Evolutionary conservation across 139 green algal species (phyloP).

Genomic region (Closterium sp.): DNA sequence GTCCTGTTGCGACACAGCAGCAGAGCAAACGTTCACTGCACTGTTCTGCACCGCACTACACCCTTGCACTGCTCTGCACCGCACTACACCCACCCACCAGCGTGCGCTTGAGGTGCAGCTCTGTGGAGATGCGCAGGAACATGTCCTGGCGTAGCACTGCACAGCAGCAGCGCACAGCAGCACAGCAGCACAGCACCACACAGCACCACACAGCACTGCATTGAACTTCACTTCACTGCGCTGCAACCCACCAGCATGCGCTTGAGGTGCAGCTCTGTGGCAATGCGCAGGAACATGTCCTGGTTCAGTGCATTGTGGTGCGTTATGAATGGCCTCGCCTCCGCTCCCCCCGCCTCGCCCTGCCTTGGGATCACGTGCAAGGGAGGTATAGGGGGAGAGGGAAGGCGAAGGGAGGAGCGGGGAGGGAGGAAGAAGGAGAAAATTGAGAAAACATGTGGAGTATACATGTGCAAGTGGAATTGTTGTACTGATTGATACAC

Average conservation of each 20-base stretch:
- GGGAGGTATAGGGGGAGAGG: neutral
- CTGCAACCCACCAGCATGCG: conserved; percentile 69
- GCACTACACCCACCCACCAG: too few species aligned
- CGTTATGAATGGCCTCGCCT: conserved; percentile 93
- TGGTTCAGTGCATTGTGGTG: conserved; percentile 89
- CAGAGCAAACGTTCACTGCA: too few species aligned
- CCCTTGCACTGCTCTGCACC: too few species aligned
- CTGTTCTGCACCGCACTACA: too few species aligned
- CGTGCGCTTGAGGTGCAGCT: too few species aligned
- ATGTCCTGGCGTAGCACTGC: too few species aligned
- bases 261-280: conserved; percentile 98
- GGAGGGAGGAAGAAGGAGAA: neutral
- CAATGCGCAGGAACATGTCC: conserved; percentile 90
- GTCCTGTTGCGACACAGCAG: conserved; percentile 57
- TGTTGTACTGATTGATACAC: too few species aligned
- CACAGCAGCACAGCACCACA: too few species aligned
- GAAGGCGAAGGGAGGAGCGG: neutral
- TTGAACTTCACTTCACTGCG: too few species aligned
- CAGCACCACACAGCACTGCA: neutral
- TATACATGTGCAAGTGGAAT: neutral
- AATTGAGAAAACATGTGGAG: neutral
- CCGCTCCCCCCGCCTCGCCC: conserved; percentile 82
- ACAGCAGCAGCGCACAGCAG: too few species aligned
- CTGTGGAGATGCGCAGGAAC: too few species aligned
- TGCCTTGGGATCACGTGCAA: conserved; percentile 38